Conservation (phyloP, 192 early-diverging fungal species). For the Backusella tarrabulga region DNA sequence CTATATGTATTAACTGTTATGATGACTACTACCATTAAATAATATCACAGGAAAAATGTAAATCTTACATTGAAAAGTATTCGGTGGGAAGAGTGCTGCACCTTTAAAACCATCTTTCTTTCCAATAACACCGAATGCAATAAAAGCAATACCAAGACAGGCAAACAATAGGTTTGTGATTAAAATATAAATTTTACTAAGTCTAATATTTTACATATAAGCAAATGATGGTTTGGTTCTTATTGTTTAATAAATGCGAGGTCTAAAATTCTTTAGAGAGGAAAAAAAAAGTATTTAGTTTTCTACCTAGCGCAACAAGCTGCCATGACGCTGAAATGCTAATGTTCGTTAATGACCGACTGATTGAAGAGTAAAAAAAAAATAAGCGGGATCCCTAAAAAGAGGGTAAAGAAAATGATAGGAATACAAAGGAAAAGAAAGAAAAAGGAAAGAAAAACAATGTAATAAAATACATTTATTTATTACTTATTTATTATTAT, state of each 20-base stretch:
- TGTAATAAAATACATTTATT: not conserved
- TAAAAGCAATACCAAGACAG: constrained; percentile 22
- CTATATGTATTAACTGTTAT: not conserved
- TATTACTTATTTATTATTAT: not conserved
- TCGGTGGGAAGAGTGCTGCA: constrained; percentile 16
- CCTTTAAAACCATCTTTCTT: constrained; percentile 17
- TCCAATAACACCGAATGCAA: constrained; percentile 26
- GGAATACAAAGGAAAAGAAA: not conserved
- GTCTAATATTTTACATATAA: constrained; percentile 6
- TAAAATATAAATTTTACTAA: constrained; percentile 32
- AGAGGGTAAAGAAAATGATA: not conserved
- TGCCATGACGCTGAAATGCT: constrained; percentile 1
- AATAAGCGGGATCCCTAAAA: not conserved
- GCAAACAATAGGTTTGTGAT: constrained; percentile 27
- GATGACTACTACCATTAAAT: no score
- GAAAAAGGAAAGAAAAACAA: constrained; percentile 1
- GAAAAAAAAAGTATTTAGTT: no score
- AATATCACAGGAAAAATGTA: not conserved
- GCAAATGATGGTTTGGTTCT: not conserved
- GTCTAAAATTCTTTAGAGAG: not conserved
- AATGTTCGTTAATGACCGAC: not conserved
- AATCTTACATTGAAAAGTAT: constrained; percentile 17
- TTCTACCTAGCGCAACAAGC: constrained; percentile 12
- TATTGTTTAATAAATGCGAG: not conserved
- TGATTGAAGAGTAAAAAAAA: not conserved